Conservation (phyloP, 83 land plant species). For the Isoetes engelmannii region DNA sequence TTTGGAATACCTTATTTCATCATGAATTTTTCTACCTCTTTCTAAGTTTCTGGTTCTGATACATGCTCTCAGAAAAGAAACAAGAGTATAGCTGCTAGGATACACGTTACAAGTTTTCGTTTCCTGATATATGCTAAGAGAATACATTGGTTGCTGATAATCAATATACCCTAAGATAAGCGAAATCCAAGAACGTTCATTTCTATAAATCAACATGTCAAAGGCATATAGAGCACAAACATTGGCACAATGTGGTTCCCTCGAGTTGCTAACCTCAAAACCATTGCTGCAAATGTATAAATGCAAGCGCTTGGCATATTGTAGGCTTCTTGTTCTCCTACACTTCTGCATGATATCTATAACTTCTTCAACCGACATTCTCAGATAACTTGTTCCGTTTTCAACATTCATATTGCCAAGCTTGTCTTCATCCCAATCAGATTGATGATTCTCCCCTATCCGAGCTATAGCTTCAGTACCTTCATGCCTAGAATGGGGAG, state of each 20-base stretch:
- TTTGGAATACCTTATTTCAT: neutral
- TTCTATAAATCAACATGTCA: neutral
- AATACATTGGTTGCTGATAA: neutral
- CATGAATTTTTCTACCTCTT: neutral
- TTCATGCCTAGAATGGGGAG: too few relatives aligned
- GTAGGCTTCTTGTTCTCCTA: neutral
- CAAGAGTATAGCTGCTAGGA: too few relatives aligned
- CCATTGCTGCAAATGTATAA: neutral
- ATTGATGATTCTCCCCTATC: too few relatives aligned
- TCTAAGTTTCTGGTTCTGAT: too few relatives aligned
- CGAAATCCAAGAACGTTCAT: conserved; percentile 10
- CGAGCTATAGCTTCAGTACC: too few relatives aligned
- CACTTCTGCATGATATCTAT: neutral
- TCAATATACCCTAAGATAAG: conserved; percentile 5
- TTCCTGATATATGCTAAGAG: neutral
- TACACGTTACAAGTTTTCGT: neutral
- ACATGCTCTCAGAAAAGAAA: too few relatives aligned
- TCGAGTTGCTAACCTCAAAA: neutral
- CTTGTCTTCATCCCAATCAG: too few relatives aligned
- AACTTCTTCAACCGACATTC: neutral
- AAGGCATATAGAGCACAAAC: conserved; percentile 3
- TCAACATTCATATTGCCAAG: too few relatives aligned
- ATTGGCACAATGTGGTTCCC: conserved; percentile 6
- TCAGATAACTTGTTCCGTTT: too few relatives aligned
- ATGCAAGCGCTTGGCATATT: neutral